Evolutionary conservation across 345 rosid species (phyloP).

Genomic region (Lumnitzera littorea): DNA sequence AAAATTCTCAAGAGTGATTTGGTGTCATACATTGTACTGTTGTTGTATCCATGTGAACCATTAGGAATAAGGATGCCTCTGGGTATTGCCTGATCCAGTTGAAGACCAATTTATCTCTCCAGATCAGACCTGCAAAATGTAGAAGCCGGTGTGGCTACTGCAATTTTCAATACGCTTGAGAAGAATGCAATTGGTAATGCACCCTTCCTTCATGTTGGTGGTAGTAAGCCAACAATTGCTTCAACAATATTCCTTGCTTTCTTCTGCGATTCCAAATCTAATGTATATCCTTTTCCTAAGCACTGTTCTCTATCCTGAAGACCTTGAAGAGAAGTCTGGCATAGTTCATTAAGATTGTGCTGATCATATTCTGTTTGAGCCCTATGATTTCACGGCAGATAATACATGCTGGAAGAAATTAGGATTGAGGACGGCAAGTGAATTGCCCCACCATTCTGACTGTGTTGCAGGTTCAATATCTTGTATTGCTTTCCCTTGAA

Average conservation of each 20-base stretch:
- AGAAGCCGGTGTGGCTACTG: slow-evolving; percentile 45
- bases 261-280: slow-evolving; percentile 57
- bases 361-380: slow-evolving; percentile 71
- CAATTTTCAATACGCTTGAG: slow-evolving; percentile 63
- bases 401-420: slow-evolving; percentile 70
- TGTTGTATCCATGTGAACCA: too few relatives aligned
- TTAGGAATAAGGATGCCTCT: neutral
- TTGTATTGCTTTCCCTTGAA: slow-evolving; percentile 26
- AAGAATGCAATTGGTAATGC: slow-evolving; percentile 77
- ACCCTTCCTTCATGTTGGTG: slow-evolving; percentile 71
- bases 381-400: slow-evolving; percentile 72
- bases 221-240: slow-evolving; percentile 60
- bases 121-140: slow-evolving; percentile 6
- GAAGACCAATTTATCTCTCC: neutral
- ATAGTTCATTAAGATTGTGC: slow-evolving; percentile 69
- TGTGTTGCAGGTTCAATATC: slow-evolving; percentile 50
- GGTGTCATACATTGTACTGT: neutral
- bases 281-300: slow-evolving; percentile 36
- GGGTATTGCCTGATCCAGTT: neutral
- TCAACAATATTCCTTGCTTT: slow-evolving; percentile 60
- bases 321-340: slow-evolving; percentile 68
- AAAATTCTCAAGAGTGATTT: neutral
- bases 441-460: slow-evolving; percentile 86
- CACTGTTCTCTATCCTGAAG: slow-evolving; percentile 43
- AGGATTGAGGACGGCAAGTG: slow-evolving; percentile 50